Evolutionary conservation across 140 eudicot genomes (phyloP), one percentile per base, ranked within the genome.

Genomic region (Erigeron philadelphicus): DNA sequence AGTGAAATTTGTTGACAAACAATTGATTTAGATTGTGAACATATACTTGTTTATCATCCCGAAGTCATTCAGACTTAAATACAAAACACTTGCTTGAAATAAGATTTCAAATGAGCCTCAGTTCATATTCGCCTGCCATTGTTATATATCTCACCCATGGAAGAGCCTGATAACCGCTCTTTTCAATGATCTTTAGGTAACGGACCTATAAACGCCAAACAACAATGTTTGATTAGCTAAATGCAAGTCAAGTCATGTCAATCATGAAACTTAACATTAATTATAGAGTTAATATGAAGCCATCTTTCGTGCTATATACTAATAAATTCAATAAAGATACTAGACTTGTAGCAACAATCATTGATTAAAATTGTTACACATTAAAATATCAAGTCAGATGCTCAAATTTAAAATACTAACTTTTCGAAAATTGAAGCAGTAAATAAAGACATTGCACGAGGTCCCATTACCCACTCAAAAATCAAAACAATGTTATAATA

Each of bases 141-240:
- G 98, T 92, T 68, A 92, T 92, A 77, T 92, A 92, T 78, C 98
- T 80, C 76, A 92, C 98, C 98, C 98, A 92, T 25, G 98, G 98
- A 61, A 92, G 96, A 81, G 98, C 96, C 73, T 92, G 98, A 64
- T 92, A 92, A 46, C 98, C 98, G 61, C 98, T 92, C 69, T 92
- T 92, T 75, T 92, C 98, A 23, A 92, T 92, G 74, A 92, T 88
- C 86, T 92, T 92, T 80, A 92, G 85, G 78, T 92, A 92, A 25
- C 98, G 96, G 3, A 92, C 98, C 98, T 92, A 73, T 61, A 76
- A 42, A 52, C 50, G 12, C 38, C 69, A 38, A 41, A 48, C 3
- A 35, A 75, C 7, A 46, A 66, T 35, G 16, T 11, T 50, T 9
- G 35, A 35, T 56, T 13, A 47, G 58, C 46, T 10, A 45, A 17